Base-by-base conservation (phyloP, 2,329 filamentous ascomycete genomes). In the Thelonectria discophora region DNA sequence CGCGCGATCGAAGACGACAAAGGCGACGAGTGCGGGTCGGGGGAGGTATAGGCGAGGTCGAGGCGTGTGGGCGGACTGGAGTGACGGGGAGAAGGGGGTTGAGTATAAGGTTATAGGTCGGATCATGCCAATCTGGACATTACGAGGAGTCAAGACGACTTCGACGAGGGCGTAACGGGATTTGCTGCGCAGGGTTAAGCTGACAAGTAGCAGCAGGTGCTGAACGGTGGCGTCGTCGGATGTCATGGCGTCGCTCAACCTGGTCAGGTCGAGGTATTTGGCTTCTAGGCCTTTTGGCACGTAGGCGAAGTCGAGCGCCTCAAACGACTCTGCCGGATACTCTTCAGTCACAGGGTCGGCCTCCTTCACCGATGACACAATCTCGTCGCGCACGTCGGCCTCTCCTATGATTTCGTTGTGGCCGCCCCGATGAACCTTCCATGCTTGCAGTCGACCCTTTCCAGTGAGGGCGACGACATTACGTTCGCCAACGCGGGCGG, bases 381-480 rank as follows among this genome's bases (percentile, higher is more conserved):
- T 82, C 4, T 84, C 77, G 20, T 88, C 86, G 57, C 88, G 86
- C 59, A 88, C 81, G 74, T 97, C 91, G 20, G 89, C 82, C 63
- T 94, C 92, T 24, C 85, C 85, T 48, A 90, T 85, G 49, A 92
- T 83, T 45, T 91, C 88, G 72, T 93, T 89, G 67, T 94, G 92
- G 34, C 94, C 94, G 63, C 91, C 92, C 75, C 94, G 92, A 72
- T 94, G 93, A 45, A 97, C 84, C 72, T 90, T 91, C 95, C 95
- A 99, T 8, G 90, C 85, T 69, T 96, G 90, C 24, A 99, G 79
- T 60, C 89, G 86, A 27, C 91, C 94, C 69, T 90, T 90, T 55
- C 88, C 85, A 2, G 93, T 95, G 13, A 90, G 88, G 39, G 94
- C 88, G 48, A 97, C 86, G 34, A 97, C 84, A 68, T 94, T 92